A percentile compares a stretch with the other conserved stretches of the same genome.
These are phyloP conservation scores for Solanum rostratum DNA, from an alignment of 257 asterid genomes.

Conservation along the genomic window DNA sequence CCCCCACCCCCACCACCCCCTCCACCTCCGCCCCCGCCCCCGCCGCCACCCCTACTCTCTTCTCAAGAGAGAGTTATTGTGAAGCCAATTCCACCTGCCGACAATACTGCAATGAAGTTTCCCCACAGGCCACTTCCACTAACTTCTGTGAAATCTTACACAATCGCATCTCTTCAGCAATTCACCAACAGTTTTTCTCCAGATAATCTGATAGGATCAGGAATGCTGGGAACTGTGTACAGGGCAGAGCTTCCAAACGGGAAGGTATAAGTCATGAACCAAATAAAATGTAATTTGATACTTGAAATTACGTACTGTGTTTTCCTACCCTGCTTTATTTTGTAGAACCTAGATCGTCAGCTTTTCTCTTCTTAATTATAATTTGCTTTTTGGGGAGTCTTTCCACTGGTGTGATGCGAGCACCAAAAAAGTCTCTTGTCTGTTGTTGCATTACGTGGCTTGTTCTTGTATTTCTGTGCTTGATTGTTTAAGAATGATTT, in stretches of 20 bases:
- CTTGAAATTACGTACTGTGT: not conserved
- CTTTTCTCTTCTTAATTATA: not conserved
- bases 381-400: not conserved
- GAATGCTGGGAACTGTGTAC: conserved; percentile 87
- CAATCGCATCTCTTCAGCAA: conserved; percentile 92
- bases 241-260: conserved; percentile 78
- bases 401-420: not conserved
- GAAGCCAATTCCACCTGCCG: conserved; percentile 38
- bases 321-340: not conserved
- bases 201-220: conserved; percentile 80
- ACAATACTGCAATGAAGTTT: conserved; percentile 20
- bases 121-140: conserved; percentile 30
- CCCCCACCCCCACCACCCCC: not conserved
- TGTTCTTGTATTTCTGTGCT: not conserved
- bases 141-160: conserved; percentile 65
- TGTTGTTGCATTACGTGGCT: not conserved
- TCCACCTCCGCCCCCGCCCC: not conserved
- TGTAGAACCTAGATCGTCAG: not conserved
- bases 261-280: conserved; percentile 29
- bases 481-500: not conserved
- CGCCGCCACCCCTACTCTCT: conserved; percentile 36
- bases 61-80: conserved; percentile 48
- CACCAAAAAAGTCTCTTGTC: not conserved
- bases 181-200: conserved; percentile 81
- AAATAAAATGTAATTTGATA: not conserved